phyloP scores from a whole-genome alignment of 108 stramenopile species.

The Cyclostephanos invisitatus region DNA sequence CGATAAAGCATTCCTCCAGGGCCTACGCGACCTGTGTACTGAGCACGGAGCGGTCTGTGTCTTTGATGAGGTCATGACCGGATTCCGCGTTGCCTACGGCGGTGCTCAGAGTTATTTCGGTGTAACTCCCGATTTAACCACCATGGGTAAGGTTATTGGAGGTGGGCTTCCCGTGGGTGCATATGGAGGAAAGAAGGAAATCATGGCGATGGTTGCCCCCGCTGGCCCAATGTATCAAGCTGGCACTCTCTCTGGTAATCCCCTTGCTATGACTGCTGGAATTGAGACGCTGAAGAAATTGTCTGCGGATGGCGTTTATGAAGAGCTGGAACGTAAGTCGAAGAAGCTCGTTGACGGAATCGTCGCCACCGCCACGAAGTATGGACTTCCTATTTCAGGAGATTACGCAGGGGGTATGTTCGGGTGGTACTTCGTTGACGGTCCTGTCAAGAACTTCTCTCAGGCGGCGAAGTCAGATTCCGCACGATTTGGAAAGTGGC shows the following conservation, averaged over 20 bases:
- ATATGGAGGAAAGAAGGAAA: slow-evolving; percentile 96
- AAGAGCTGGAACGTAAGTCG: slow-evolving; percentile 91
- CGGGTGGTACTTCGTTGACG: slow-evolving; percentile 96
- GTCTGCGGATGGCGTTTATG: slow-evolving; percentile 79
- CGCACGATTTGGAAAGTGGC: slow-evolving; percentile 96
- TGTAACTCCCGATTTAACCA: slow-evolving; percentile 96
- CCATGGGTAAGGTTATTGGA: slow-evolving; percentile 99
- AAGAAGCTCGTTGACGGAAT: slow-evolving; percentile 91
- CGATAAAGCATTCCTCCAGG: slow-evolving; percentile 93
- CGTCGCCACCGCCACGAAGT: slow-evolving; percentile 78
- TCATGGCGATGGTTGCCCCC: slow-evolving; percentile 97
- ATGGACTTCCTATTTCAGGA: slow-evolving; percentile 90
- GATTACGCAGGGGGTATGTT: slow-evolving; percentile 97
- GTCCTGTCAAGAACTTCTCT: slow-evolving; percentile 92
- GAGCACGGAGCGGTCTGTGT: slow-evolving; percentile 93
- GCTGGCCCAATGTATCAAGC: slow-evolving; percentile 99
- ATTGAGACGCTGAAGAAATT: slow-evolving; percentile 97
- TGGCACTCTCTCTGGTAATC: slow-evolving; percentile 96
- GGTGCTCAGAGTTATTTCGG: slow-evolving; percentile 97
- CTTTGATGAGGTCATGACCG: slow-evolving; percentile 99
- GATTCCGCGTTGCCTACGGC: slow-evolving; percentile 97
- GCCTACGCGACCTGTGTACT: slow-evolving; percentile 83
- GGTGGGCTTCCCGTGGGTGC: slow-evolving; percentile 98
- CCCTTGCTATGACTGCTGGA: slow-evolving; percentile 97
- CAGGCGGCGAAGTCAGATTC: slow-evolving; percentile 92